These are phyloP conservation scores for Saccharata proteae DNA, from an alignment of 2,329 filamentous ascomycete genomes.

Conservation along the genomic window DNA sequence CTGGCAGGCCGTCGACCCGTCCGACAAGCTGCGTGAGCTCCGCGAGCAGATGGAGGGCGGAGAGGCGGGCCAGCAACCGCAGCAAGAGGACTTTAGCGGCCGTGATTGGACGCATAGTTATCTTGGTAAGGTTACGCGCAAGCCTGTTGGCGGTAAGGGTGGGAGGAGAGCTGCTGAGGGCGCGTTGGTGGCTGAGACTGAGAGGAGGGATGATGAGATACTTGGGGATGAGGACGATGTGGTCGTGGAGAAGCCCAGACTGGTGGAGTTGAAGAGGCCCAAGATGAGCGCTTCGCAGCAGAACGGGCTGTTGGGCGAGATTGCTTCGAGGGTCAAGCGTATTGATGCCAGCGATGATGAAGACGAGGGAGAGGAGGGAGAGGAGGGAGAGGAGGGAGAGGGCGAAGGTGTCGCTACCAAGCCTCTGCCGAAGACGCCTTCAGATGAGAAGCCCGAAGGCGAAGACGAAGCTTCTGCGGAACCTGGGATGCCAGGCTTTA, in stretches of 20 bases:
- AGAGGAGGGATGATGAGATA: constrained; percentile 38
- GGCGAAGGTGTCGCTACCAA: constrained; percentile 61
- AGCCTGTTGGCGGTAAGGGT: constrained; percentile 25
- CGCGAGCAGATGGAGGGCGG: constrained; percentile 83
- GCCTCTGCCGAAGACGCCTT: constrained; percentile 56
- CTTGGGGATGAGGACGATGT: constrained; percentile 47
- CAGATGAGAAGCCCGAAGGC: constrained; percentile 46
- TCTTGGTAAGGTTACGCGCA: constrained; percentile 37
- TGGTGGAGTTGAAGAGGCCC: constrained; percentile 69
- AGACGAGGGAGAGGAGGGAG: constrained; percentile 25
- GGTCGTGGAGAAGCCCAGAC: constrained; percentile 64
- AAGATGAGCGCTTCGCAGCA: constrained; percentile 50
- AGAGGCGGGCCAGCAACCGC: constrained; percentile 32
- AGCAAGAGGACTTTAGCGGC: constrained; percentile 28
- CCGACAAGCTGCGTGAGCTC: constrained; percentile 80
- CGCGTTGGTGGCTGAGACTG: constrained; percentile 24
- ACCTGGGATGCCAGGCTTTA: constrained; percentile 12
- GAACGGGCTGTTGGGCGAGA: constrained; percentile 56
- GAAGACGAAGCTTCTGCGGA: constrained; percentile 10
- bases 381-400: no score
- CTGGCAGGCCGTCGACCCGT: constrained; percentile 75
- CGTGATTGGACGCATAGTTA: constrained; percentile 52
- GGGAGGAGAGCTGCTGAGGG: constrained; percentile 28
- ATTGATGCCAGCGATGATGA: constrained; percentile 65
- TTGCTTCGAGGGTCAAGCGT: constrained; percentile 62